Conservation (phyloP, 345 rosid species). For the Citrus hindsii region DNA sequence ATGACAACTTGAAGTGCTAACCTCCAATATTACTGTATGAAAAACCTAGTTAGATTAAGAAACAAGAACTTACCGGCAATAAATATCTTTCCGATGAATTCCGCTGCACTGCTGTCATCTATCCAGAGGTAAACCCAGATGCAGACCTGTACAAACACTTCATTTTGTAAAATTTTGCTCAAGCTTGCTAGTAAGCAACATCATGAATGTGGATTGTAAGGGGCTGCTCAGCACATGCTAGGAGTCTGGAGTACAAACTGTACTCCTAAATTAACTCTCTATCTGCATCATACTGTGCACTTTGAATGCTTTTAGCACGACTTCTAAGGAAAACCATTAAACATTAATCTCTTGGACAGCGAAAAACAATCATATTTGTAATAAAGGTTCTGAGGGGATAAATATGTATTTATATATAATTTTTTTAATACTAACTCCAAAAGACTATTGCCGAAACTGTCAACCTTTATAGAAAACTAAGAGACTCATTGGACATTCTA, state of each 20-base stretch:
- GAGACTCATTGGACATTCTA: neutral
- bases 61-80: conserved; percentile 60
- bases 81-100: conserved; percentile 77
- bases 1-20: neutral
- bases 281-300: neutral
- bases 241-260: neutral
- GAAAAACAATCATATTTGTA: neutral
- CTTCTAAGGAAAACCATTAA: neutral
- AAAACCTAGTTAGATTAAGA: neutral
- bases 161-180: conserved; percentile 12
- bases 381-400: neutral
- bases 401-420: no score
- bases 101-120: conserved; percentile 66
- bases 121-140: conserved; percentile 89
- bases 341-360: neutral
- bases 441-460: neutral
- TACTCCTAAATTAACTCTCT: neutral
- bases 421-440: neutral
- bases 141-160: conserved; percentile 53
- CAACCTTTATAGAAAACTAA: neutral
- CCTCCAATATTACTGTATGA: neutral
- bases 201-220: neutral
- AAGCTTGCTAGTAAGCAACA: neutral
- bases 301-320: neutral
- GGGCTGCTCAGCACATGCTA: neutral